phyloP scores from a whole-genome alignment of 2,329 filamentous ascomycete genomes.

The Phialophora expanda region DNA sequence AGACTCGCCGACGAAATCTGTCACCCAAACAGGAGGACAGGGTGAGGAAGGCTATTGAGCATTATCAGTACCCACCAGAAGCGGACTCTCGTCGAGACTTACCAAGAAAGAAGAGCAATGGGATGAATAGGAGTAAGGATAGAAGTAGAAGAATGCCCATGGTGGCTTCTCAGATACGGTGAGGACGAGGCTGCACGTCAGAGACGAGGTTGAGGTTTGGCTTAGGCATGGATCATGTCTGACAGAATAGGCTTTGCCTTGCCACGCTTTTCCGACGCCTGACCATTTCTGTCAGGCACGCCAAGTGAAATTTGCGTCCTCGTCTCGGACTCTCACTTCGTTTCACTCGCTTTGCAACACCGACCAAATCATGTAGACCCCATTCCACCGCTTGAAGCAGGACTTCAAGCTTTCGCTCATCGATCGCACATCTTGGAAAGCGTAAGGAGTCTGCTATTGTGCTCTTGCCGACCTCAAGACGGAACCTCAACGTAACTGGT shows the following conservation, averaged over 20 bases:
- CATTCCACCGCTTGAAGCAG: conserved; percentile 26
- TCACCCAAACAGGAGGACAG: conserved; percentile 63
- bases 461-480: background rate
- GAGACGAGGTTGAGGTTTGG: conserved; percentile 2
- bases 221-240: background rate
- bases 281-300: conserved; percentile 9
- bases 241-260: conserved; percentile 1
- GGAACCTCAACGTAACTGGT: background rate
- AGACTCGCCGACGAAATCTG: conserved; percentile 56
- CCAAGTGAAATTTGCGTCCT: conserved; percentile 11
- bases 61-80: background rate
- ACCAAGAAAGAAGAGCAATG: conserved; percentile 35
- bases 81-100: background rate
- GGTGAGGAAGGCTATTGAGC: conserved; percentile 54
- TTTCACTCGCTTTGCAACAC: conserved; percentile 6
- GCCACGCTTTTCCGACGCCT: background rate
- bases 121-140: conserved; percentile 33
- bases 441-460: background rate
- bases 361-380: conserved; percentile 27
- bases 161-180: background rate
- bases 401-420: conserved; percentile 27
- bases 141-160: conserved; percentile 34
- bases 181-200: conserved; percentile 3
- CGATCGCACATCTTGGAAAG: background rate
- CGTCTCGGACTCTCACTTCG: background rate